Evolutionary conservation across 2,329 filamentous ascomycete species (phyloP), one percentile per base, ranked within the genome.

Genomic region (Scleromitrula shiraiana): DNA sequence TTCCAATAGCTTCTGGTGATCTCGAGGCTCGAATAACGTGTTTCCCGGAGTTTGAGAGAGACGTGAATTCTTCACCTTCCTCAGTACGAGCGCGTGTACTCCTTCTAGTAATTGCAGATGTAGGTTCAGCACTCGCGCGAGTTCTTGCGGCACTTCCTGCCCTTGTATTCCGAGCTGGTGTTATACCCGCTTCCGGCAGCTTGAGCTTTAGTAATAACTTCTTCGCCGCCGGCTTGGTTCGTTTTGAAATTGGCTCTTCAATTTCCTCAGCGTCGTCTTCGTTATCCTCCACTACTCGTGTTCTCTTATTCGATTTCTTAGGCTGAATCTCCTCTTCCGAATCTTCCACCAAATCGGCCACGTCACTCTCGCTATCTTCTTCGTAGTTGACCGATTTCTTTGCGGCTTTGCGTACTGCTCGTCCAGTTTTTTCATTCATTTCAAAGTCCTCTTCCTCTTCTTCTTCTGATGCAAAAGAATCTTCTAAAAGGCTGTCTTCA

Each of bases 41-140:
- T 49, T 70, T 73, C n/a, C 79, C 80, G 7, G 79, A 82, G 56
- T 70, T 76, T 5, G 78, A 76, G 12, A 83, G 66, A 57, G 82
- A 77, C 4, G 80, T 62, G 6, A 80, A 70, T 36, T 79, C 75
- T 24, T 75, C 73, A 0, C 69, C 68, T 39, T 80, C 76, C 78
- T 46, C 66, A 5, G 60, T 60, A 42, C 59, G 56, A 41, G 60
- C 61, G 33, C 61, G 56, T 27, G 60, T 64, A 24, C 44, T 57
- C 50, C 59, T 58, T 42, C 61, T 54, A 26, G 50, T 24, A 10
- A 55, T 56, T 40, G 56, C 56, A 48, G 59, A 59, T 44, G 48
- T 50, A 39, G 59, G 56, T 43, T 63, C 59, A 27, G 53, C 53
- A 22, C 56, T 61, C 26, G 46, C 46, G 14, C 57, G 52, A 43